A percentile compares a stretch with the other conserved stretches of the same genome.
Conservation (phyloP, 208 protist genomes). For the Acanthamoeba healyi region DNA sequence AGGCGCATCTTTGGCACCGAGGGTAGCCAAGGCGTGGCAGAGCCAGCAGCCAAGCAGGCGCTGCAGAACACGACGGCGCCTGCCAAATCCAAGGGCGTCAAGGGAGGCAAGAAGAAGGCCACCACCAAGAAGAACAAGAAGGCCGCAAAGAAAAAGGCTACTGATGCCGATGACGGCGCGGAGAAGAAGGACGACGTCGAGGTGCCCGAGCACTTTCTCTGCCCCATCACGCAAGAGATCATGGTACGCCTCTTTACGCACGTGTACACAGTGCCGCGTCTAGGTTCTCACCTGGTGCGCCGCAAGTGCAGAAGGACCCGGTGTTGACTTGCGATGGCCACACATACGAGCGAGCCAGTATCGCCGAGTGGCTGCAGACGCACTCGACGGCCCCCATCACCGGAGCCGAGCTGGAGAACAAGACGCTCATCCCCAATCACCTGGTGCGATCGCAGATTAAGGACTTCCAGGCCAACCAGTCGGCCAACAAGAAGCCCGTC, state of each 20-base stretch:
- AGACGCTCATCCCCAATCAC: conserved; percentile 62
- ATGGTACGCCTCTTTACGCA: neutral
- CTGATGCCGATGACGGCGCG: neutral
- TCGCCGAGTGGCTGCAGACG: conserved; percentile 49
- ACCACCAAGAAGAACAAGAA: neutral
- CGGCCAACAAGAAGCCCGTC: neutral
- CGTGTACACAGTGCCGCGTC: too few species aligned
- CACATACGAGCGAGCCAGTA: conserved; percentile 56
- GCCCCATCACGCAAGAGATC: conserved; percentile 73
- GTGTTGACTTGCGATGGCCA: conserved; percentile 68
- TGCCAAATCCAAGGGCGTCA: neutral
- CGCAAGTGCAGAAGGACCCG: neutral
- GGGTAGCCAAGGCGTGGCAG: neutral
- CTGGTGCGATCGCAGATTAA: conserved; percentile 53
- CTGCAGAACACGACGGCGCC: neutral
- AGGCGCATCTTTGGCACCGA: conserved; percentile 49
- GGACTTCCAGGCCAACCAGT: too few species aligned
- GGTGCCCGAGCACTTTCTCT: conserved; percentile 54
- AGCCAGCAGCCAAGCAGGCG: neutral
- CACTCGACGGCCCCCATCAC: conserved; percentile 57
- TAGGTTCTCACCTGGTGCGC: neutral
- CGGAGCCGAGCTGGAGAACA: conserved; percentile 67
- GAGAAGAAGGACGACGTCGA: too few species aligned
- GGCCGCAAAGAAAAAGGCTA: too few species aligned
- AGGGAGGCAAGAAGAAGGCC: neutral